Percentiles rank a stretch among this genome's conserved stretches.
phyloP scores from a whole-genome alignment of 176 grass and related monocot genomes.

The Rhynchospora pubera region DNA sequence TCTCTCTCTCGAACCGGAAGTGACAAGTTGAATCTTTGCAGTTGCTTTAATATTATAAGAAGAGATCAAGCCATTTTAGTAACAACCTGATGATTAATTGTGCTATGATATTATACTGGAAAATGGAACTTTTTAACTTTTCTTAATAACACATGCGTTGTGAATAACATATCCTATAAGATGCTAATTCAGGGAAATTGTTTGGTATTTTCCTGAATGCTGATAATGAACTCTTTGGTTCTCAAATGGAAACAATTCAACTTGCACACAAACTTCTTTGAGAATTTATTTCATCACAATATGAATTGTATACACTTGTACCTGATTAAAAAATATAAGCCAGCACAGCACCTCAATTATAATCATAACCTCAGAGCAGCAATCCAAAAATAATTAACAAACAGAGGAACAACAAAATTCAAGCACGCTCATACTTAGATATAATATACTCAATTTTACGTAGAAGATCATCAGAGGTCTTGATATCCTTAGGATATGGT shows the following conservation, averaged over 20 bases:
- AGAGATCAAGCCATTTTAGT: no score
- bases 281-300: neutral
- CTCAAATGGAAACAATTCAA: neutral
- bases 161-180: no score
- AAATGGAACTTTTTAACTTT: no score
- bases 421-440: slow-evolving; percentile 32
- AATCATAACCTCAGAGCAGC: neutral
- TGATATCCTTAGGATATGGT: slow-evolving; percentile 34
- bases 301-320: neutral
- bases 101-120: no score
- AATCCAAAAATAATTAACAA: neutral
- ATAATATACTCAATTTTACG: slow-evolving; percentile 44
- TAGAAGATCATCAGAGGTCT: slow-evolving; percentile 28
- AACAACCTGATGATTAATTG: no score
- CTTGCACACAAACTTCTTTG: neutral
- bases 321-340: neutral
- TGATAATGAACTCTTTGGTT: neutral
- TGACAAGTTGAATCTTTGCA: no score
- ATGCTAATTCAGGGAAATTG: neutral
- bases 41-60: no score
- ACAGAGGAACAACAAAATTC: neutral
- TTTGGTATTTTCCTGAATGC: neutral
- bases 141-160: no score
- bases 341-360: neutral
- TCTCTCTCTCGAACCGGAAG: no score